Conservation (phyloP, 2,329 filamentous ascomycete genomes). For the Scolecobasidium constrictum region DNA sequence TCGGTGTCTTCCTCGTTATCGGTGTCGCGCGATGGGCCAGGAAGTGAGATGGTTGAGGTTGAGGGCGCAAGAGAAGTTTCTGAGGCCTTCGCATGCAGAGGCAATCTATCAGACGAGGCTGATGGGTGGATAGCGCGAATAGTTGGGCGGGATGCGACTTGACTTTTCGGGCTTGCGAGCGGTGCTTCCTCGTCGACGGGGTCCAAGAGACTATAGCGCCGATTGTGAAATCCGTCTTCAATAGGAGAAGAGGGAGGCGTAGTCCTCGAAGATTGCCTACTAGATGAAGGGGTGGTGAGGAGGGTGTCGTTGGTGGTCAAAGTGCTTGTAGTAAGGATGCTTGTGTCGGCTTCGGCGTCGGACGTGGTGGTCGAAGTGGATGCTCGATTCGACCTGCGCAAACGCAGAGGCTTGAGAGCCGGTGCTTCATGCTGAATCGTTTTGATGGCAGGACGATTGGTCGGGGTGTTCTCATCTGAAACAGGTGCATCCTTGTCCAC, state of each 20-base stretch:
- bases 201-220: not conserved
- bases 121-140: constrained; percentile 28
- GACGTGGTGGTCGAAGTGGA: constrained; percentile 27
- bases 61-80: constrained; percentile 12
- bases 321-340: not conserved
- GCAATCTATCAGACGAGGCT: constrained; percentile 16
- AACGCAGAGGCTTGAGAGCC: constrained; percentile 22
- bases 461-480: constrained; percentile 25
- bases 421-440: constrained; percentile 17
- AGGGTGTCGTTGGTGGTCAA: constrained; percentile 16
- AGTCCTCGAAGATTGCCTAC: constrained; percentile 26
- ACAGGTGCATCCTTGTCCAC: constrained; percentile 25
- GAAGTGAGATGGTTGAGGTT: constrained; percentile 17
- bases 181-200: constrained; percentile 3
- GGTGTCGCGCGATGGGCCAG: constrained; percentile 14
- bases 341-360: constrained; percentile 19
- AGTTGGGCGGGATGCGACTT: constrained; percentile 13
- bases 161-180: not conserved
- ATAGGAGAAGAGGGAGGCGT: constrained; percentile 26
- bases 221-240: not conserved
- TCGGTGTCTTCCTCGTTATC: constrained; percentile 19
- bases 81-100: constrained; percentile 11
- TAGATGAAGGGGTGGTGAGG: constrained; percentile 24
- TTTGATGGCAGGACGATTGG: constrained; percentile 28
- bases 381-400: constrained; percentile 23